phyloP scores from a whole-genome alignment of 2,329 filamentous ascomycete genomes.

The Fusarium chaquense region DNA sequence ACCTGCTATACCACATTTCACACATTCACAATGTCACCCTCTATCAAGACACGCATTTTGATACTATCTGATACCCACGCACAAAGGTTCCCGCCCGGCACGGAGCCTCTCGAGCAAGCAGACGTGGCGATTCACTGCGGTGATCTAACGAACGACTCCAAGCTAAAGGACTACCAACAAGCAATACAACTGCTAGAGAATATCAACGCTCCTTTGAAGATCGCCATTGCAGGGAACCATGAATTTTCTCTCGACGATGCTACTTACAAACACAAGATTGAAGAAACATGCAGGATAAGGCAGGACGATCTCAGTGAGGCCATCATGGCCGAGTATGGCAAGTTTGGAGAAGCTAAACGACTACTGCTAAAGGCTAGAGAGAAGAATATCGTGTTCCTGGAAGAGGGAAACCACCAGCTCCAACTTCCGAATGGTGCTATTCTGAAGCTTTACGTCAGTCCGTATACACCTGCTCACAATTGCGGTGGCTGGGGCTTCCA shows the following conservation, averaged over 20 bases:
- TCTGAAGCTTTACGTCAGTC: slow-evolving; percentile 60
- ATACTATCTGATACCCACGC: slow-evolving; percentile 41
- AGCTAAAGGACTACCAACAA: slow-evolving; percentile 54
- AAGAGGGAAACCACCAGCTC: slow-evolving; percentile 58
- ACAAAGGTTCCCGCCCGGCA: not conserved
- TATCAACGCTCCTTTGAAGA: slow-evolving; percentile 59
- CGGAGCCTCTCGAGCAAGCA: slow-evolving; percentile 2
- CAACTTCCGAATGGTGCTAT: slow-evolving; percentile 55
- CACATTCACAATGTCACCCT: not conserved
- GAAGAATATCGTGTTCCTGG: slow-evolving; percentile 55
- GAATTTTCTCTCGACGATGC: slow-evolving; percentile 58
- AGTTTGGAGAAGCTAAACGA: slow-evolving; percentile 51
- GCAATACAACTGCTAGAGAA: slow-evolving; percentile 54
- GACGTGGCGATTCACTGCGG: slow-evolving; percentile 65
- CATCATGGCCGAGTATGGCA: slow-evolving; percentile 52
- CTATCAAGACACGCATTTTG: slow-evolving; percentile 26
- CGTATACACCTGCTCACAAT: slow-evolving; percentile 56
- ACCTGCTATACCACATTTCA: not conserved
- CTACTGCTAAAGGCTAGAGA: slow-evolving; percentile 45
- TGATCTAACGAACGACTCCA: slow-evolving; percentile 61
- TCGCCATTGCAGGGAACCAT: slow-evolving; percentile 65
- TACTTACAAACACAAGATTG: slow-evolving; percentile 51
- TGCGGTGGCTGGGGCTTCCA: slow-evolving; percentile 58
- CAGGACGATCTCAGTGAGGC: slow-evolving; percentile 8
- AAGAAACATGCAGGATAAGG: slow-evolving; percentile 24